Conservation (phyloP, 2,329 filamentous ascomycete genomes). For the Blumeriella jaapii region DNA sequence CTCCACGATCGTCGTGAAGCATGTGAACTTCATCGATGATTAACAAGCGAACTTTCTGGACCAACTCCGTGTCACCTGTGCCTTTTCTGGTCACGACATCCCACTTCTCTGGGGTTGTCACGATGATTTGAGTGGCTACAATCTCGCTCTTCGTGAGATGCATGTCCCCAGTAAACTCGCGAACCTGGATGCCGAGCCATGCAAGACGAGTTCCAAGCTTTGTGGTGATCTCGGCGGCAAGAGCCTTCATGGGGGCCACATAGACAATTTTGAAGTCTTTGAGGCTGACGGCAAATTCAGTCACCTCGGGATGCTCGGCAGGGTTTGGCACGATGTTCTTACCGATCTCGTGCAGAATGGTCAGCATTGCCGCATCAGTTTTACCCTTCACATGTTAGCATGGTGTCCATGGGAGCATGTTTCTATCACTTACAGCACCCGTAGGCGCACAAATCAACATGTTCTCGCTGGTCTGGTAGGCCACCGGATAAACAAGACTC, state of each 20-base stretch:
- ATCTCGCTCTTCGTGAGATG: constrained; percentile 96
- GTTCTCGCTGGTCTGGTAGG: constrained; percentile 92
- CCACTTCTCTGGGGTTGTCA: constrained; percentile 98
- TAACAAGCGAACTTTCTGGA: constrained; percentile 89
- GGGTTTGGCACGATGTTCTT: constrained; percentile 78
- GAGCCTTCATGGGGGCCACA: constrained; percentile 96
- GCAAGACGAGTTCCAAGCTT: constrained; percentile 85
- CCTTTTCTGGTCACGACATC: constrained; percentile 96
- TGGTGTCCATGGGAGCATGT: neutral
- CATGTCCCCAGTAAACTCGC: constrained; percentile 97
- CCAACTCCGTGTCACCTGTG: constrained; percentile 91
- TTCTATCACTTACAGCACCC: constrained; percentile 52
- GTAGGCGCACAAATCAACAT: constrained; percentile 98
- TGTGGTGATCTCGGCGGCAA: constrained; percentile 91
- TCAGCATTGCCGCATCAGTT: constrained; percentile 95
- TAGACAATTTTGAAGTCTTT: constrained; percentile 98
- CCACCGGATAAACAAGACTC: constrained; percentile 88
- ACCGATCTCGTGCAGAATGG: constrained; percentile 79
- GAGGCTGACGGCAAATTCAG: constrained; percentile 68
- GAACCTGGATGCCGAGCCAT: constrained; percentile 86
- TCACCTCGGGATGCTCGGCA: constrained; percentile 57
- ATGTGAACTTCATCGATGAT: constrained; percentile 99
- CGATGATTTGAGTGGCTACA: constrained; percentile 90
- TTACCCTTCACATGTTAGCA: constrained; percentile 49
- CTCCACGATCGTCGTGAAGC: constrained; percentile 95